Evolutionary conservation across 352 stramenopile genomes (phyloP).

Genomic region (Aphanomyces astaci): DNA sequence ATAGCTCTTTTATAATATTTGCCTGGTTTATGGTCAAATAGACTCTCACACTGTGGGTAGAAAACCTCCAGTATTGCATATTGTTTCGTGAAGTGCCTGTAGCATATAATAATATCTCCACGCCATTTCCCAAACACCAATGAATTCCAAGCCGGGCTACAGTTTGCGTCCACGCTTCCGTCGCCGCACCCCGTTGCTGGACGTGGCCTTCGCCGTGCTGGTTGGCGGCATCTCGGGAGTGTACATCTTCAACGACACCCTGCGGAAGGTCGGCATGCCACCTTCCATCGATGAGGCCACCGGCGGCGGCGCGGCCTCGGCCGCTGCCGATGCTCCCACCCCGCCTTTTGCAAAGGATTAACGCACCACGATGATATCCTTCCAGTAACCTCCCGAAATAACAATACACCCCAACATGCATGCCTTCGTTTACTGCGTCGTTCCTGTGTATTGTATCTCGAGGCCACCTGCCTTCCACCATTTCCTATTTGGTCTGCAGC

Average conservation of each 20-base stretch:
- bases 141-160: constrained; percentile 42
- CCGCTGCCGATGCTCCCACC: neutral
- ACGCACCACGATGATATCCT: no score
- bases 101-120: neutral
- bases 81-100: neutral
- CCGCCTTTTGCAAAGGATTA: neutral
- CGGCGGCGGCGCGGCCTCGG: neutral
- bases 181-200: constrained; percentile 49
- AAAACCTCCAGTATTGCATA: neutral
- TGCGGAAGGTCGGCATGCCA: constrained; percentile 29
- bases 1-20: neutral
- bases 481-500: no score
- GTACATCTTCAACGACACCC: constrained; percentile 73
- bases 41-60: neutral
- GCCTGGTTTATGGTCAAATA: neutral
- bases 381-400: no score
- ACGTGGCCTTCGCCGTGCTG: constrained; percentile 45
- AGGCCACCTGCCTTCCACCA: no score
- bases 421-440: no score
- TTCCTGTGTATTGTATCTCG: no score
- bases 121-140: neutral
- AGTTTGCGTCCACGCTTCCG: constrained; percentile 46
- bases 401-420: no score
- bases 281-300: neutral
- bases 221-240: constrained; percentile 46